phyloP scores from a whole-genome alignment of 306 rosid genomes.

The Gastrolobium bilobum region DNA sequence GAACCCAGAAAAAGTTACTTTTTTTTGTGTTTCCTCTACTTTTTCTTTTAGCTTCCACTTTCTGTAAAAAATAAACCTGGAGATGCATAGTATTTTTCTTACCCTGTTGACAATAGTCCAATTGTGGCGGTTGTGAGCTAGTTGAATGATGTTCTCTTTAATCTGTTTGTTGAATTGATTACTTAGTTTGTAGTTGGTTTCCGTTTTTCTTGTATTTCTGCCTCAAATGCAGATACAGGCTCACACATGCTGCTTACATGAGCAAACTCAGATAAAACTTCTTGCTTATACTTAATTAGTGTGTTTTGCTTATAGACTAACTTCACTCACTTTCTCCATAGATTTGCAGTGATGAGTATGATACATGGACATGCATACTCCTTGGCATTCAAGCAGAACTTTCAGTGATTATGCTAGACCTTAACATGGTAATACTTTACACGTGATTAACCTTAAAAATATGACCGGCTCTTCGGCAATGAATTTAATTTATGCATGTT shows the following conservation, averaged over 20 bases:
- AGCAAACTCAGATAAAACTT: slow-evolving; percentile 32
- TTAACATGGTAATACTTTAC: slow-evolving; percentile 76
- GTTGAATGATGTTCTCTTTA: slow-evolving; percentile 23
- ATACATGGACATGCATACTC: slow-evolving; percentile 75
- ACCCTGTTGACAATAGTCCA: slow-evolving; percentile 1
- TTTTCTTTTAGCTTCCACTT: background rate
- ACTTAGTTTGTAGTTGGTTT: background rate
- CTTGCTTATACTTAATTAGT: slow-evolving; percentile 26
- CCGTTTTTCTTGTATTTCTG: slow-evolving; percentile 22
- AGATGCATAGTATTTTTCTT: background rate
- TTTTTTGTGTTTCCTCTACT: background rate
- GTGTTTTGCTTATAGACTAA: slow-evolving; percentile 27
- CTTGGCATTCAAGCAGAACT: slow-evolving; percentile 91
- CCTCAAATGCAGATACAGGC: background rate
- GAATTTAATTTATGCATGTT: slow-evolving; percentile 14
- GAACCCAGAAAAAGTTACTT: background rate
- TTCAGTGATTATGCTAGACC: slow-evolving; percentile 86
- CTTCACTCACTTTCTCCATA: slow-evolving; percentile 50
- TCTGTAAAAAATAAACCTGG: background rate
- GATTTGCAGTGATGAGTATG: slow-evolving; percentile 93
- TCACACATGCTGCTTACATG: slow-evolving; percentile 13
- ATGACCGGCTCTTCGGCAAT: slow-evolving; percentile 15
- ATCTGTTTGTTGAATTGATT: slow-evolving; percentile 41
- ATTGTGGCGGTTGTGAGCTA: slow-evolving; percentile 2
- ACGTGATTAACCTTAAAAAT: slow-evolving; percentile 27